These are phyloP conservation scores for Oehlia diaphana DNA, from an alignment of 192 early-diverging fungal genomes.

Conservation along the genomic window DNA sequence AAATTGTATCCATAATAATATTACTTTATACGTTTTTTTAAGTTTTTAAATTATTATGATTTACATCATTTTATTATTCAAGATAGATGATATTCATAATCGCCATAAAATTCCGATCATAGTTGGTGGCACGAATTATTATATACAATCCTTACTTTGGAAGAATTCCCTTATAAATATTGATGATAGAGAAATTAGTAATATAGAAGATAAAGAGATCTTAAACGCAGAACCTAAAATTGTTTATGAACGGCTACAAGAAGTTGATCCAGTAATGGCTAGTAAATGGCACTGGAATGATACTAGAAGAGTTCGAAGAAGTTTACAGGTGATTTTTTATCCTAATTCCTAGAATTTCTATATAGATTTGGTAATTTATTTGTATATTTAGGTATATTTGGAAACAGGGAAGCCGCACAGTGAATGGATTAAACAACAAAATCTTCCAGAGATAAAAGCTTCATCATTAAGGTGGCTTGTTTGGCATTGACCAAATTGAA, in stretches of 20 bases:
- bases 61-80: background rate
- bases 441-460: conserved; percentile 44
- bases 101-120: conserved; percentile 77
- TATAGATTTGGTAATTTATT: background rate
- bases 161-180: conserved; percentile 59
- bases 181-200: background rate
- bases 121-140: conserved; percentile 97
- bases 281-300: conserved; percentile 89
- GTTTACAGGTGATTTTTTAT: conserved; percentile 68
- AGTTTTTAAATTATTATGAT: conserved; percentile 14
- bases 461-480: conserved; percentile 39
- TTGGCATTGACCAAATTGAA: background rate
- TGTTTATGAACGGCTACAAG: conserved; percentile 67
- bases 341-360: background rate
- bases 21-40: background rate
- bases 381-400: conserved; percentile 53
- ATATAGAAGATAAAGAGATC: conserved; percentile 30
- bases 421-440: conserved; percentile 71
- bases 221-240: conserved; percentile 44
- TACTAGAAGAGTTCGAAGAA: conserved; percentile 80
- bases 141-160: conserved; percentile 90
- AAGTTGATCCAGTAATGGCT: conserved; percentile 85
- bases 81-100: conserved; percentile 79
- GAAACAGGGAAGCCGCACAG: conserved; percentile 75
- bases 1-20: conserved; percentile 49